Evolutionary conservation across 805 yeast genomes (phyloP).

Genomic region (Millerozyma acaciae): DNA sequence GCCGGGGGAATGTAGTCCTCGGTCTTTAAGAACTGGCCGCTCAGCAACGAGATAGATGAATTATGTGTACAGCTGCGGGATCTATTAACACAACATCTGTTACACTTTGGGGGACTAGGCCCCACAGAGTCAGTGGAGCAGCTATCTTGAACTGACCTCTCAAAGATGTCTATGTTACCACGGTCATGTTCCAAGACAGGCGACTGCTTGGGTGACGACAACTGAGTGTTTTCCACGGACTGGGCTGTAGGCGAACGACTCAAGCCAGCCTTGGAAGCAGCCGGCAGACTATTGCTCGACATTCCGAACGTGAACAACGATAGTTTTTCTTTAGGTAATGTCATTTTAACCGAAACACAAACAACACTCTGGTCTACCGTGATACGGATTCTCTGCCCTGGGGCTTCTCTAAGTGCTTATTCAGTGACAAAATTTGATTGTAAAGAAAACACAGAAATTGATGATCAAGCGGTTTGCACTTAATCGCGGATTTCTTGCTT

Average conservation of each 20-base stretch:
- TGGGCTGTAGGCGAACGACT: slow-evolving; percentile 1
- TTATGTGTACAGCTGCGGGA: slow-evolving; percentile 20
- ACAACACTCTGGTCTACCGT: too few species aligned
- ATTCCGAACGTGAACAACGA: slow-evolving; percentile 6
- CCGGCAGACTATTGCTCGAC: neutral
- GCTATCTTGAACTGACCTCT: slow-evolving; percentile 38
- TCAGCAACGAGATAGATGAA: slow-evolving; percentile 21
- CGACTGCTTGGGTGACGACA: slow-evolving; percentile 11
- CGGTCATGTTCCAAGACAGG: slow-evolving; percentile 11
- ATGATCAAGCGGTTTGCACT: too few species aligned
- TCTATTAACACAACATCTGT: slow-evolving; percentile 11
- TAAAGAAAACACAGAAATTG: too few species aligned
- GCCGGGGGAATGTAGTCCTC: slow-evolving; percentile 80
- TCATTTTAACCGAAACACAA: too few species aligned
- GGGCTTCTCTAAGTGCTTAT: too few species aligned
- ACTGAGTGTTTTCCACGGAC: slow-evolving; percentile 7
- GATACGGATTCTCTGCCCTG: too few species aligned
- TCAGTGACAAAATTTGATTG: too few species aligned
- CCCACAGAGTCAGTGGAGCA: neutral
- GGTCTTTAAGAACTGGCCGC: slow-evolving; percentile 28
- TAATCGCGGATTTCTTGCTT: too few species aligned
- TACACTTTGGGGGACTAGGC: slow-evolving; percentile 9
- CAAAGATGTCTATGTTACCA: slow-evolving; percentile 29
- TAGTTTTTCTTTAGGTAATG: neutral
- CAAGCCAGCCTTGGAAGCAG: neutral